Conservation (phyloP, 148 eudicot species). For the Diospyros kaki region DNA sequence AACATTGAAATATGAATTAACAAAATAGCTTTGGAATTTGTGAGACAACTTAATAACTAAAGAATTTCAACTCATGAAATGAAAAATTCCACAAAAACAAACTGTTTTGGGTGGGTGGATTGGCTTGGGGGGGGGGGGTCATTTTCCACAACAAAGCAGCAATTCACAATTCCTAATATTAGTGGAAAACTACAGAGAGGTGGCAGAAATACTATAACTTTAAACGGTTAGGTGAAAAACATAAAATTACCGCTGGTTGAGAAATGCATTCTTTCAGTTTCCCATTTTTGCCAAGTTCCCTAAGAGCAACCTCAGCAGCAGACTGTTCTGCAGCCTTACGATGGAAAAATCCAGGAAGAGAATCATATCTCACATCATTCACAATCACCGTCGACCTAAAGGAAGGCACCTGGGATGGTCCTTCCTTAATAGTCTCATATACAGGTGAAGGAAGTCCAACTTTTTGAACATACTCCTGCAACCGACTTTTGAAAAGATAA, state of each 20-base stretch:
- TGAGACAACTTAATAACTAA: too few relatives aligned
- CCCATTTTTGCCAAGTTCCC: conserved; percentile 41
- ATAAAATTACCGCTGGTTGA: conserved; percentile 70
- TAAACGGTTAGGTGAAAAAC: not conserved
- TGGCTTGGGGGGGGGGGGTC: not conserved
- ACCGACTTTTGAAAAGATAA: conserved; percentile 86
- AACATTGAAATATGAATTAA: too few relatives aligned
- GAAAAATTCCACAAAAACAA: too few relatives aligned
- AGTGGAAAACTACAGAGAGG: not conserved
- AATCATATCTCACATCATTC: conserved; percentile 48
- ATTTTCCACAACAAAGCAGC: not conserved
- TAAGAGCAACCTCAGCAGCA: conserved; percentile 83
- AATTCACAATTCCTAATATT: not conserved
- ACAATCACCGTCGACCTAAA: conserved; percentile 69
- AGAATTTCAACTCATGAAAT: too few relatives aligned
- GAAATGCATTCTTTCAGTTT: conserved; percentile 34
- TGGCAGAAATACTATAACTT: not conserved
- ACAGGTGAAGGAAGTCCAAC: conserved; percentile 66
- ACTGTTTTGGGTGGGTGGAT: too few relatives aligned
- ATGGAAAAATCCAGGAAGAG: conserved; percentile 63
- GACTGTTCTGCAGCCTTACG: conserved; percentile 86
- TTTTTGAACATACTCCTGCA: conserved; percentile 90
- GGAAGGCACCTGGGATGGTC: conserved; percentile 71
- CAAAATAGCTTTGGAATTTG: too few relatives aligned
- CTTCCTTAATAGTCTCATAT: conserved; percentile 77